These are phyloP conservation scores for Paecilomyces niveus DNA, from an alignment of 2,329 filamentous ascomycete genomes.

Conservation along the genomic window DNA sequence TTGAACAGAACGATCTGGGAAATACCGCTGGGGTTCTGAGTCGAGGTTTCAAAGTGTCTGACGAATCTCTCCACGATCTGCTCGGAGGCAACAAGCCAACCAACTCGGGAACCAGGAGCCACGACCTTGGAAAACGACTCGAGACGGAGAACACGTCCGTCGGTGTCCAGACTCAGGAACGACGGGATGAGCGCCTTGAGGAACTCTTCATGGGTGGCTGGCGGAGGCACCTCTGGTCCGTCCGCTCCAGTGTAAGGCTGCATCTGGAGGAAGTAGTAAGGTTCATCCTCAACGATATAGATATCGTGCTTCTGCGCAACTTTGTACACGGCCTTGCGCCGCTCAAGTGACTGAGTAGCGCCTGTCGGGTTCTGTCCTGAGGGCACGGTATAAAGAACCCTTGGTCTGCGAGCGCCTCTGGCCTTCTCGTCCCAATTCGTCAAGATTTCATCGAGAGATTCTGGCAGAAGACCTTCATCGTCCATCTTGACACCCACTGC, in stretches of 20 bases:
- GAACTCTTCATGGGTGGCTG: slow-evolving; percentile 63
- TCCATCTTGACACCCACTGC: slow-evolving; percentile 60
- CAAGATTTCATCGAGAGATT: slow-evolving; percentile 56
- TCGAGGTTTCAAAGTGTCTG: slow-evolving; percentile 74
- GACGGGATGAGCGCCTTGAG: slow-evolving; percentile 66
- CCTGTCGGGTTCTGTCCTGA: slow-evolving; percentile 90
- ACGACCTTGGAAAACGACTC: slow-evolving; percentile 94
- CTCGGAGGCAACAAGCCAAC: slow-evolving; percentile 83
- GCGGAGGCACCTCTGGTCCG: slow-evolving; percentile 47
- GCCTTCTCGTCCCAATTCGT: slow-evolving; percentile 56
- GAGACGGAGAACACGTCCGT: slow-evolving; percentile 82
- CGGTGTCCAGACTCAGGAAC: slow-evolving; percentile 70
- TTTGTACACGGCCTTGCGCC: slow-evolving; percentile 66
- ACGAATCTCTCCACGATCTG: slow-evolving; percentile 78
- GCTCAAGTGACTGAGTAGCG: slow-evolving; percentile 63
- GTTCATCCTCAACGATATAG: slow-evolving; percentile 85
- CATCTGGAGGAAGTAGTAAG: slow-evolving; percentile 89
- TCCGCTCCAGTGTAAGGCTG: slow-evolving; percentile 59
- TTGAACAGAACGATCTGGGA: slow-evolving; percentile 81
- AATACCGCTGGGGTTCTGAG: slow-evolving; percentile 79
- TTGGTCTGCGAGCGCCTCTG: slow-evolving; percentile 56
- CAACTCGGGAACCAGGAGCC: slow-evolving; percentile 70
- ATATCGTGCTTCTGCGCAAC: slow-evolving; percentile 79
- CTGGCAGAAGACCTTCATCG: slow-evolving; percentile 56
- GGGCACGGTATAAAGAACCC: slow-evolving; percentile 63